Conservation (phyloP, 345 rosid species). For the Eucalyptus polybractea region DNA sequence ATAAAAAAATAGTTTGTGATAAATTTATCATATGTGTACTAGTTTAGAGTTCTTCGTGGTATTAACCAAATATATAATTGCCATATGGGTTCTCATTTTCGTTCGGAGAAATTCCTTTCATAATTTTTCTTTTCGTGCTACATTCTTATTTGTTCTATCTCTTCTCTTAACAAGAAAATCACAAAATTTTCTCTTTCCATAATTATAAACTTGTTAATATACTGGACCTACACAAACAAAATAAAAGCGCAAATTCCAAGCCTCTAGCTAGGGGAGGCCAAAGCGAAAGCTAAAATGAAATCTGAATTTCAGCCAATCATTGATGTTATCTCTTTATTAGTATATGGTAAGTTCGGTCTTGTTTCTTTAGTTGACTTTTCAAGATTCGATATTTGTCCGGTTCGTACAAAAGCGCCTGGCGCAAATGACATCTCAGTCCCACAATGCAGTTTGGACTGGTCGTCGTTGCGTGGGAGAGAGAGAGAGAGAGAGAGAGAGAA, state of each 20-base stretch:
- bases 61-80: no score
- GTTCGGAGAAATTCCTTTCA: rapidly evolving
- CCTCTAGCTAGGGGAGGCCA: not conserved
- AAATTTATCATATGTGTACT: rapidly evolving
- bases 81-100: not conserved
- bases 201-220: no score
- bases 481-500: not conserved
- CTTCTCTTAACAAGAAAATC: no score
- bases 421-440: not conserved
- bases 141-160: no score
- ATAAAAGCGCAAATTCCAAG: no score
- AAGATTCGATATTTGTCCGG: not conserved
- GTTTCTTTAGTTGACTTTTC: not conserved
- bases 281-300: not conserved
- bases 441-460: not conserved
- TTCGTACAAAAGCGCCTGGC: not conserved
- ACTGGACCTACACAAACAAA: no score
- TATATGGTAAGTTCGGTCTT: not conserved
- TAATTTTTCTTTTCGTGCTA: no score
- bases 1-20: no score
- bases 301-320: not conserved
- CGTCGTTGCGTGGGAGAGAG: not conserved
- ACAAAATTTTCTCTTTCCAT: no score
- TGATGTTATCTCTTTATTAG: not conserved
- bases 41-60: rapidly evolving